phyloP scores from a whole-genome alignment of 805 yeast species.

The Saccharomycodes ludwigii region DNA sequence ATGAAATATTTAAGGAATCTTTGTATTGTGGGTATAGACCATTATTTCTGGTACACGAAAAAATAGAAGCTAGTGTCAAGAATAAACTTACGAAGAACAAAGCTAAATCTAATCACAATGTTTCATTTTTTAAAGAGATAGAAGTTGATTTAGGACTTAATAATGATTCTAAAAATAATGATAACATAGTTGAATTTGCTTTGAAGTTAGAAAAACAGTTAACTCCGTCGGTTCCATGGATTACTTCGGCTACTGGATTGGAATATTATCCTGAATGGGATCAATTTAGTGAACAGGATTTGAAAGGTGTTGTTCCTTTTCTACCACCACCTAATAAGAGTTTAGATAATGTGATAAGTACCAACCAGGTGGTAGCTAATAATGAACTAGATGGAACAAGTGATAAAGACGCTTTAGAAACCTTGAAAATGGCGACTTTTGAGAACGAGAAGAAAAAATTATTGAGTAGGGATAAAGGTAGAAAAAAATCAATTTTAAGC shows the following conservation, averaged over 20 bases:
- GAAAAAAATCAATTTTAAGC: constrained; percentile 20
- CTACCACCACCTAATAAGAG: constrained; percentile 17
- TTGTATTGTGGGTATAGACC: constrained; percentile 23
- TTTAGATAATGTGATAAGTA: neutral
- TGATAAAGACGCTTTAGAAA: constrained; percentile 7
- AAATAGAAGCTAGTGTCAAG: too few relatives aligned
- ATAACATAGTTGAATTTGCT: constrained; percentile 17
- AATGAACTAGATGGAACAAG: constrained; percentile 1
- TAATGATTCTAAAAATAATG: constrained; percentile 8
- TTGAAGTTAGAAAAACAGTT: constrained; percentile 19
- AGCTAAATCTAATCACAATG: too few relatives aligned
- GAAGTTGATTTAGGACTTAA: constrained; percentile 5
- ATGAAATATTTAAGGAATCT: constrained; percentile 14
- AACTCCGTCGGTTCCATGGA: constrained; percentile 22
- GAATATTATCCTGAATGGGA: constrained; percentile 26
- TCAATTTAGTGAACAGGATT: constrained; percentile 20
- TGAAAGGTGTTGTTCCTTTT: constrained; percentile 22
- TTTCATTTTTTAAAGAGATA: constrained; percentile 5
- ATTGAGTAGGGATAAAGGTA: constrained; percentile 15
- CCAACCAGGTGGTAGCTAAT: neutral
- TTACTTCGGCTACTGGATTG: constrained; percentile 24
- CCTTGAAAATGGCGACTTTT: constrained; percentile 10
- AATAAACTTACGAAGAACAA: too few relatives aligned
- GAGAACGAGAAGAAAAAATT: constrained; percentile 12
- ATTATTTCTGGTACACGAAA: constrained; percentile 12